Evolutionary conservation across 306 rosid species (phyloP), one percentile per base, ranked within the genome.

Genomic region (Malus orientalis): DNA sequence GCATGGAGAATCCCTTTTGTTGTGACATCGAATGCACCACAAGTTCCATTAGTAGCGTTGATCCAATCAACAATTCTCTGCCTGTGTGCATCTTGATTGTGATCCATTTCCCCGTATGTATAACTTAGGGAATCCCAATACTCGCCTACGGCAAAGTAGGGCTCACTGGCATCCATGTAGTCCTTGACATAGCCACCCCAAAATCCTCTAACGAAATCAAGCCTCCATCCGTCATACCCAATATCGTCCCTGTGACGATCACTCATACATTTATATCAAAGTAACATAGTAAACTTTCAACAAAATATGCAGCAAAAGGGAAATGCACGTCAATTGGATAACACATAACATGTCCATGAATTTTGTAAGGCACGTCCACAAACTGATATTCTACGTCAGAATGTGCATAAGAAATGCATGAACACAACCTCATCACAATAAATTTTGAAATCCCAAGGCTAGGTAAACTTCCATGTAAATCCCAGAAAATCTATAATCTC

Each of bases 171-270:
- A 44, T 91, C 91, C 53, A 96, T 25, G 85, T 96, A 96, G 84
- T 96, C 97, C 87, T 88, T 93, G 61, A 96, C 91, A 81, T 96
- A 96, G 75, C 99, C 99, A 75, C 99, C 99, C 99, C 99, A 96
- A 86, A 96, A 96, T 69, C 99, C 99, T 83, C 97, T 87, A 30
- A 69, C 97, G 87, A 91, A 96, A 89, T 96, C 99, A 79, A 96
- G 99, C 87, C 99, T 87, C 99, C 99, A 96, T 67, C 99, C 99
- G 74, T 91, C 98, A 73, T 89, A 96, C 70, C 99, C 99, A 54
- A 96, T 89, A 81, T 96, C 99, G 32, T 92, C 16, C 90, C 99
- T 95, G 91, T 74, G 66, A 69, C 19, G 14, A 53, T 62, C 78
- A 84, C 76, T 22, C 40, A 58, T 36, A 57, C 27, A 23, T 18